Evolutionary conservation across 2,329 filamentous ascomycete genomes (phyloP).

Genomic region (Calonectria naviculata): DNA sequence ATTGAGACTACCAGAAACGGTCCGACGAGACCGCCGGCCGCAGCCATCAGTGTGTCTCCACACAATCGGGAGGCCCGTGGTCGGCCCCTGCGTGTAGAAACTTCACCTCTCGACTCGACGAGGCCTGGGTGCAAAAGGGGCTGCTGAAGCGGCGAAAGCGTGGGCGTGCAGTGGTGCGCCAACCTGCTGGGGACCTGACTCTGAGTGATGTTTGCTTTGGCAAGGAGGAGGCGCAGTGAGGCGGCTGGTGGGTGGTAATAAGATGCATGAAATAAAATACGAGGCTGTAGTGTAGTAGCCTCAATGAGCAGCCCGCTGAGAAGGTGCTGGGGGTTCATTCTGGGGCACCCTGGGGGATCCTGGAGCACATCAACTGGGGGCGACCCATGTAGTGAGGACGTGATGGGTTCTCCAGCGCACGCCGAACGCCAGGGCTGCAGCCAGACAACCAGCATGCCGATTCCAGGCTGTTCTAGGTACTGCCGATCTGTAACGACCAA

Average conservation of each 20-base stretch:
- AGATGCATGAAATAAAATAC: not conserved
- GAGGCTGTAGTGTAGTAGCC: not conserved
- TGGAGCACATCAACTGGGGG: not conserved
- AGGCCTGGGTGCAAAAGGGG: not conserved
- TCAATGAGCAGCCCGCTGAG: not conserved
- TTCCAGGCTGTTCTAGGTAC: conserved; percentile 34
- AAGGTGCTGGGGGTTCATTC: not conserved
- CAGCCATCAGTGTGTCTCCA: conserved; percentile 1
- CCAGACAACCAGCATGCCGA: conserved; percentile 19
- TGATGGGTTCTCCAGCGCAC: conserved; percentile 5
- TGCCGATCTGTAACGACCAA: conserved; percentile 36
- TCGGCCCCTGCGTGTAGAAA: not conserved
- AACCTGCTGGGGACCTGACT: not conserved
- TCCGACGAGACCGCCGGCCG: not conserved
- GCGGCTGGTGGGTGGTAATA: not conserved
- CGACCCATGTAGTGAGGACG: not conserved
- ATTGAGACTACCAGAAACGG: not conserved
- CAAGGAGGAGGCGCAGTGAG: conserved; percentile 1
- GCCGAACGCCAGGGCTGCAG: conserved; percentile 1
- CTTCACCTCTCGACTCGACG: not conserved
- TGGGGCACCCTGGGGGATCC: conserved; percentile 8
- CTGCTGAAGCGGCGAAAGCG: not conserved
- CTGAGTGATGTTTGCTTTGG: not conserved
- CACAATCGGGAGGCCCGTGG: conserved; percentile 9
- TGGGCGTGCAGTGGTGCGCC: not conserved